These are phyloP conservation scores for Dictyostelium firmibasis DNA, from an alignment of 78 protist species.

Conservation along the genomic window DNA sequence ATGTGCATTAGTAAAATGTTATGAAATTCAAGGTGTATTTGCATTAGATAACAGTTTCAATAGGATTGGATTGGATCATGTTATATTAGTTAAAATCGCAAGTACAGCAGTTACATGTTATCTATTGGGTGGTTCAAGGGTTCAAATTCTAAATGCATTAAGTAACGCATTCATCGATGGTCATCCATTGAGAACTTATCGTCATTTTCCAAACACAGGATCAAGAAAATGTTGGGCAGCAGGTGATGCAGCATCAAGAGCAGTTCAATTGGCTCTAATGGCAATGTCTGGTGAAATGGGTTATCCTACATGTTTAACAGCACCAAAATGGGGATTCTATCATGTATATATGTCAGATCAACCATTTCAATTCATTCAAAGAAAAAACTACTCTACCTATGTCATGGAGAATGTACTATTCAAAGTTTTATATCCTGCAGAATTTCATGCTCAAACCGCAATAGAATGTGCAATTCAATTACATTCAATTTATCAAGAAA, in stretches of 20 bases:
- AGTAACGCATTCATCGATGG: constrained; percentile 81
- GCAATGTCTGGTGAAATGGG: constrained; percentile 82
- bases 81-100: constrained; percentile 83
- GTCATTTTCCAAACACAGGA: constrained; percentile 85
- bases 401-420: constrained; percentile 83
- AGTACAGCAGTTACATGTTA: constrained; percentile 58
- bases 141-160: constrained; percentile 71
- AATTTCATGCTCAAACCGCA: constrained; percentile 87
- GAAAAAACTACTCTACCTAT: constrained; percentile 4
- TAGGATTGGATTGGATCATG: constrained; percentile 84
- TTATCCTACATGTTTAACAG: constrained; percentile 75
- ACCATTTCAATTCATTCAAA: constrained; percentile 37
- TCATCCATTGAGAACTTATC: constrained; percentile 76
- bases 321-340: constrained; percentile 78
- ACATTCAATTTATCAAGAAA: constrained; percentile 1
- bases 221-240: constrained; percentile 87
- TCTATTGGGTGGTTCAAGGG: constrained; percentile 65
- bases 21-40: constrained; percentile 82
- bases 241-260: constrained; percentile 79
- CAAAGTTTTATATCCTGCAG: constrained; percentile 84
- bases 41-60: constrained; percentile 82
- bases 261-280: constrained; percentile 55
- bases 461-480: constrained; percentile 75
- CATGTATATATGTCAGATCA: constrained; percentile 65
- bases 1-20: constrained; percentile 52